Evolutionary conservation across 2,329 filamentous ascomycete genomes (phyloP).

Genomic region (Pseudogymnoascus sp.): DNA sequence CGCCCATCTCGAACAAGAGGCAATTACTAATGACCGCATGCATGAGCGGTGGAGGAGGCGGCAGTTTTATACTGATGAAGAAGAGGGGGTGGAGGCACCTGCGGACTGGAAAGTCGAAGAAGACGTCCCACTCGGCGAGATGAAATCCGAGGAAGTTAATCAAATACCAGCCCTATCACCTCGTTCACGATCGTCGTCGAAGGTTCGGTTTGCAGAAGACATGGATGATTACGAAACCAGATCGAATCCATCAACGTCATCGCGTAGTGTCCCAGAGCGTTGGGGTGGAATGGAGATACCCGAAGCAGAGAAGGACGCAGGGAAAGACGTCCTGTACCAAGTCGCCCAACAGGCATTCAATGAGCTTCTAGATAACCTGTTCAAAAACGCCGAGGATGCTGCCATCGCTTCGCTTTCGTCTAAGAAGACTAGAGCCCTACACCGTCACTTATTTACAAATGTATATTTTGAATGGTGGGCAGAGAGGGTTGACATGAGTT

Average conservation of each 20-base stretch:
- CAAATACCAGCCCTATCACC: constrained; percentile 39
- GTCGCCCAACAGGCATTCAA: constrained; percentile 90
- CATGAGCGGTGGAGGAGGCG: constrained; percentile 70
- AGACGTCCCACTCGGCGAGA: constrained; percentile 36
- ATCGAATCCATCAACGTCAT: constrained; percentile 67
- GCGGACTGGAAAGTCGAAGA: constrained; percentile 56
- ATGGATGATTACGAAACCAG: constrained; percentile 61
- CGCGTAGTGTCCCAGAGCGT: constrained; percentile 62
- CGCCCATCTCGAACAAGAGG: not conserved
- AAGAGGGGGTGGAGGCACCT: constrained; percentile 65
- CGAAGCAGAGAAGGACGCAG: constrained; percentile 72
- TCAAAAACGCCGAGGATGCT: constrained; percentile 71
- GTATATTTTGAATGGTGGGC: constrained; percentile 33
- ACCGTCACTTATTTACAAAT: constrained; percentile 41
- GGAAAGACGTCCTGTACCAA: constrained; percentile 71
- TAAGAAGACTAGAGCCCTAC: constrained; percentile 52
- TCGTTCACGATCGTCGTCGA: constrained; percentile 68
- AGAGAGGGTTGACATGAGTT: constrained; percentile 3
- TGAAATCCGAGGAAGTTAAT: not conserved
- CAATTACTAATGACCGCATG: constrained; percentile 29
- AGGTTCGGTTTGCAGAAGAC: constrained; percentile 70
- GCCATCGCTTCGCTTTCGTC: constrained; percentile 62
- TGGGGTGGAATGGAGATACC: constrained; percentile 76
- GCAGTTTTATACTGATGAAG: constrained; percentile 77
- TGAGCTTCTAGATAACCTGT: constrained; percentile 80